These are phyloP conservation scores for Starmerella sp. DNA, from an alignment of 805 yeast species.

Conservation along the genomic window DNA sequence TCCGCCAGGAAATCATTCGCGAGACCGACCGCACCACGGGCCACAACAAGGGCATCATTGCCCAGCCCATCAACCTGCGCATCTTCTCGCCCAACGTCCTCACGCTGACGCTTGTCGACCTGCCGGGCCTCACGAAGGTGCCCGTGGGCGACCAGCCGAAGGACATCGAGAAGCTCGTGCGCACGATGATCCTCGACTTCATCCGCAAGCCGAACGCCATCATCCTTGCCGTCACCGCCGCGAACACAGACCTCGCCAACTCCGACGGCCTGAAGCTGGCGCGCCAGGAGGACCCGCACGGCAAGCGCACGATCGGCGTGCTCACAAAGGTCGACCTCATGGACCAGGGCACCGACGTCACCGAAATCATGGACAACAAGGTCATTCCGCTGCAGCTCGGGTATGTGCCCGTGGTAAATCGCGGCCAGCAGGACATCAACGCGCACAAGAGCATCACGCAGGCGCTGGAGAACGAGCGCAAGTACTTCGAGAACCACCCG, in stretches of 20 bases:
- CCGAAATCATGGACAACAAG: constrained; percentile 89
- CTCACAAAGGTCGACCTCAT: constrained; percentile 91
- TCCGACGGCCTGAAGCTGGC: constrained; percentile 94
- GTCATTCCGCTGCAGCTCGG: constrained; percentile 93
- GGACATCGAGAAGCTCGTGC: constrained; percentile 88
- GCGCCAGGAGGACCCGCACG: constrained; percentile 96
- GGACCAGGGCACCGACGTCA: constrained; percentile 97
- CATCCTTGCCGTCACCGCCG: constrained; percentile 87
- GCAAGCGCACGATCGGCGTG: constrained; percentile 88
- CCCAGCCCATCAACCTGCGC: constrained; percentile 85
- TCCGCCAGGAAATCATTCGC: constrained; percentile 75
- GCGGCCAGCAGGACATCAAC: constrained; percentile 96
- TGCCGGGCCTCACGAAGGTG: constrained; percentile 95
- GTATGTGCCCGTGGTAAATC: constrained; percentile 89
- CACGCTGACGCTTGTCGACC: constrained; percentile 87
- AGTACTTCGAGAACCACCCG: constrained; percentile 76
- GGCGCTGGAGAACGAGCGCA: constrained; percentile 72
- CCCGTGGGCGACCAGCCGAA: constrained; percentile 99
- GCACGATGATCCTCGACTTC: constrained; percentile 83
- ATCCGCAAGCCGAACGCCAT: constrained; percentile 94
- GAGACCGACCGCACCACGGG: constrained; percentile 80
- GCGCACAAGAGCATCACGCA: constrained; percentile 73
- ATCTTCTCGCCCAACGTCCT: constrained; percentile 90
- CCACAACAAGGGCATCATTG: constrained; percentile 68
- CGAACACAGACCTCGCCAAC: constrained; percentile 93